Percentiles rank a stretch among this genome's conserved stretches.
Evolutionary conservation across 371 early-diverging fungal species (phyloP).

Genomic region (Blyttiomyces sp.): DNA sequence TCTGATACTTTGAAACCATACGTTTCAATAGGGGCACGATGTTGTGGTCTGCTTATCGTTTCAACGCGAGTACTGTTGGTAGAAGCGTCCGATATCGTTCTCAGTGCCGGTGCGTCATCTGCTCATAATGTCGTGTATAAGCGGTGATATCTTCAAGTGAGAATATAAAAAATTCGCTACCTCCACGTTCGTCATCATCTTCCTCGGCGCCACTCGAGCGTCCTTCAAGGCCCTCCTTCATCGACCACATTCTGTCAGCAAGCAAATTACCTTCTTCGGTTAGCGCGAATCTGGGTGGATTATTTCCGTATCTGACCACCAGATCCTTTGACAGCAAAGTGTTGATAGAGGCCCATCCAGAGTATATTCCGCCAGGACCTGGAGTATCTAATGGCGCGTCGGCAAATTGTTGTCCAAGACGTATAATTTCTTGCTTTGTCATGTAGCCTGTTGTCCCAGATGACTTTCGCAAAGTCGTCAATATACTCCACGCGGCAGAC

Average conservation of each 20-base stretch:
- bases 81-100: too few species aligned
- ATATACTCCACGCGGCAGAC: conserved; percentile 81
- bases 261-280: conserved; percentile 70
- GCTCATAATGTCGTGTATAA: too few species aligned
- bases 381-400: conserved; percentile 65
- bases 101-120: too few species aligned
- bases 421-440: conserved; percentile 59
- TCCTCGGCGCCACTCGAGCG: too few species aligned
- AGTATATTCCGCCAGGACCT: conserved; percentile 47
- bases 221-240: too few species aligned
- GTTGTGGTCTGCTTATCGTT: too few species aligned
- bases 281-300: conserved; percentile 61
- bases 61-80: too few species aligned
- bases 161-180: too few species aligned
- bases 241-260: conserved; percentile 44
- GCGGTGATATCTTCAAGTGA: too few species aligned
- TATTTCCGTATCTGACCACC: conserved; percentile 57
- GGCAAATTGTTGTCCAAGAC: conserved; percentile 59
- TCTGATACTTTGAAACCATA: too few species aligned
- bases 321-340: conserved; percentile 61
- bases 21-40: too few species aligned
- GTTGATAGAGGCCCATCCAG: conserved; percentile 78
- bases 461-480: conserved; percentile 65
- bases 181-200: too few species aligned
- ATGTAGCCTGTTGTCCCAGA: conserved; percentile 30